Base-by-base conservation (phyloP, 2,329 filamentous ascomycete genomes). In the Alternaria gansuensis region DNA sequence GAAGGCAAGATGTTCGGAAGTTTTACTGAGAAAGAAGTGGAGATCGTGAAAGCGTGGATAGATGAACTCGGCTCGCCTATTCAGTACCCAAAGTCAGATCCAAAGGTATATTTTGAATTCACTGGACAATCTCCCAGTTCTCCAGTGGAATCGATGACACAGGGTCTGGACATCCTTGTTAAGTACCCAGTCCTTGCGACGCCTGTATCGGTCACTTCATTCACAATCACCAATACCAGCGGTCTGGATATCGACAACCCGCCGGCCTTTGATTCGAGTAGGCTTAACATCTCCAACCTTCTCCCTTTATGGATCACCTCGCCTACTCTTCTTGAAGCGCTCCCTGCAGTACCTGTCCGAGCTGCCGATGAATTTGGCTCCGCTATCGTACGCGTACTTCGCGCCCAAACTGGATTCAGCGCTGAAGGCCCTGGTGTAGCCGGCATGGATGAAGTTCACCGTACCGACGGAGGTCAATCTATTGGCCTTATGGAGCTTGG, bases 1-100 rank as follows among this genome's bases (percentile, higher is more conserved):
- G 75, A 77, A 24, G 82, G 82, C 5, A 77, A 74, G 41, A 84
- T 84, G 82, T 84, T 82, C 62, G 82, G 82, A 1, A 75, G 80
- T 21, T 84, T 84, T 64, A 83, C 81, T 1, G 65, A 79, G 14
- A 68, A 65, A 10, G 82, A 84, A 62, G 71, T 77, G 17, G 70
- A 73, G 13, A 60, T 73, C 2, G 59, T 82, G 6, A 67, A 66
- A 50, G 51, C 59, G 8, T 83, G 81, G 81, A 81, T 82, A 59
- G 70, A 79, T 50, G 66, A 67, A 8, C 65, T 81, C 28, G 63
- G 49, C 46, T 64, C 24, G 8, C 29, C 29, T 26, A n/a, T 26
- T 14, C 26, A 45, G 24, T 44, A 14, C 7, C 34, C 44, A 9
- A 8, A n/a, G 10, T 10, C 44, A 9, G 59, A 70, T n/a, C 39